Evolutionary conservation across 805 yeast species (phyloP).

Genomic region (Candida orba): DNA sequence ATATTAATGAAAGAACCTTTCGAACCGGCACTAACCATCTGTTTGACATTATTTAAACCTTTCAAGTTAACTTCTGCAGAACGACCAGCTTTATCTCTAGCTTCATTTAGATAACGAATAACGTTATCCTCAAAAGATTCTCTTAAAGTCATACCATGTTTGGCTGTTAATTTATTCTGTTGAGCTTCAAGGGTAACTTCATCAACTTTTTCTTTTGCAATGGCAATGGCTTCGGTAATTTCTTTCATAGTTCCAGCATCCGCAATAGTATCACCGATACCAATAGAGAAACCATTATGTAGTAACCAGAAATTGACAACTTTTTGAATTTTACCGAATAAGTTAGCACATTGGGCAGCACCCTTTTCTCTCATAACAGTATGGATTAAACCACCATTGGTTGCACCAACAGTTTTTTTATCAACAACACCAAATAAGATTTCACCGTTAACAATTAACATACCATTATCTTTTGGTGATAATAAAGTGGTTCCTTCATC

Average conservation of each 20-base stretch:
- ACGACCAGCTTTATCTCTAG: slow-evolving; percentile 98
- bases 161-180: slow-evolving; percentile 79
- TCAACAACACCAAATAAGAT: slow-evolving; percentile 97
- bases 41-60: slow-evolving; percentile 92
- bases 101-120: slow-evolving; percentile 89
- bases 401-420: slow-evolving; percentile 96
- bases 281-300: slow-evolving; percentile 96
- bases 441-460: slow-evolving; percentile 93
- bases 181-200: slow-evolving; percentile 92
- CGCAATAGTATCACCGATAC: slow-evolving; percentile 99
- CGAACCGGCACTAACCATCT: slow-evolving; percentile 98
- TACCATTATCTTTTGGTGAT: slow-evolving; percentile 90
- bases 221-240: slow-evolving; percentile 87
- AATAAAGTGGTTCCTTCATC: slow-evolving; percentile 81
- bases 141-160: slow-evolving; percentile 99
- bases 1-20: slow-evolving; percentile 98
- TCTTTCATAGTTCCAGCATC: slow-evolving; percentile 93
- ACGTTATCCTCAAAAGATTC: slow-evolving; percentile 98
- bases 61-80: slow-evolving; percentile 95
- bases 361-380: slow-evolving; percentile 98
- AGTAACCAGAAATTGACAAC: slow-evolving; percentile 95
- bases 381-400: slow-evolving; percentile 96
- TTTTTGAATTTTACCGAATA: slow-evolving; percentile 89
- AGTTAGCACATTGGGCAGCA: slow-evolving; percentile 77
- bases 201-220: slow-evolving; percentile 91